Evolutionary conservation across 2,329 filamentous ascomycete genomes (phyloP).

Genomic region (Xylariaceae sp.): DNA sequence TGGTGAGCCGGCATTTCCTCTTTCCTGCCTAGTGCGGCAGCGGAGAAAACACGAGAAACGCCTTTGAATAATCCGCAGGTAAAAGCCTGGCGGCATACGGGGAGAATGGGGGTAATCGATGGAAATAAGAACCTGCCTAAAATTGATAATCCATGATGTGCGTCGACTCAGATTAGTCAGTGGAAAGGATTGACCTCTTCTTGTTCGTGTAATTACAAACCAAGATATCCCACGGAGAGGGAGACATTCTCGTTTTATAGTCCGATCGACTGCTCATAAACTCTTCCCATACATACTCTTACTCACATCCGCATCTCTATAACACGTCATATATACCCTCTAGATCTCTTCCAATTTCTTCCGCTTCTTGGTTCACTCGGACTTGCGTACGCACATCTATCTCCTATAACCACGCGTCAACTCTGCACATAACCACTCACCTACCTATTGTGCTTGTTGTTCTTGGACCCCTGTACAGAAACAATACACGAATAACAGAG

Average conservation of each 20-base stretch:
- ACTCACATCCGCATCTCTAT: conserved; percentile 1
- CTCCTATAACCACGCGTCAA: background rate
- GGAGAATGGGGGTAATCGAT: too few relatives aligned
- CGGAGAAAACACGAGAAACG: background rate
- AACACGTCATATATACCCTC: conserved; percentile 2
- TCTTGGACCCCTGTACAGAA: background rate
- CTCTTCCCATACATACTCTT: background rate
- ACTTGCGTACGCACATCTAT: background rate
- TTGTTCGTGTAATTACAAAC: conserved; percentile 16
- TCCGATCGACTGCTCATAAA: conserved; percentile 4
- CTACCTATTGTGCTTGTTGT: background rate
- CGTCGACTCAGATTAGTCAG: conserved; percentile 14
- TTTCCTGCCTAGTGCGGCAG: background rate
- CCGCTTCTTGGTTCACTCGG: background rate
- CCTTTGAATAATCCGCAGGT: too few relatives aligned
- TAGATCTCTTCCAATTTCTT: background rate
- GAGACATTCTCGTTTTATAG: conserved; percentile 9
- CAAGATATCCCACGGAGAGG: conserved; percentile 1
- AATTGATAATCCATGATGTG: conserved; percentile 5
- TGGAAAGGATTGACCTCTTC: conserved; percentile 1
- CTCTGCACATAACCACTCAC: background rate
- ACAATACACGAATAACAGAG: background rate
- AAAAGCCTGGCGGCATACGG: too few relatives aligned
- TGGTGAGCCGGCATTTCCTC: background rate
- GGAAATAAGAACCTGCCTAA: too few relatives aligned